Evolutionary conservation across 192 early-diverging fungal genomes (phyloP).

Genomic region (Podila epigama): DNA sequence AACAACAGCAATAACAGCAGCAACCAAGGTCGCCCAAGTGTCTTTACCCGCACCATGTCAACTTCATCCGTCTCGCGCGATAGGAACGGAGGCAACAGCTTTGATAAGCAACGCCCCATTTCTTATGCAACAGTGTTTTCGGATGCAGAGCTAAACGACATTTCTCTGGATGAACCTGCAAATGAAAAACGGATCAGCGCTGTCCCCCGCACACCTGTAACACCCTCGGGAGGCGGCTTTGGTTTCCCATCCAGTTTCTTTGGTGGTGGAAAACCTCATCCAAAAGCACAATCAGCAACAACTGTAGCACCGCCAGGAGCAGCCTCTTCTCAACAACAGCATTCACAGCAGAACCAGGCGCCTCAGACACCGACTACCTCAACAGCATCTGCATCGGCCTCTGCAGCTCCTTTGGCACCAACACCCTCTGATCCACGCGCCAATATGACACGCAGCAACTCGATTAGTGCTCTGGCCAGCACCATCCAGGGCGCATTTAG

Average conservation of each 20-base stretch:
- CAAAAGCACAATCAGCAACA: neutral
- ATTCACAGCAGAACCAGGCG: neutral
- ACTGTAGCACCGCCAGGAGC: no score
- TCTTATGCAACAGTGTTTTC: slow-evolving; percentile 48
- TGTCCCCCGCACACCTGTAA: slow-evolving; percentile 23
- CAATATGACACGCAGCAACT: slow-evolving; percentile 25
- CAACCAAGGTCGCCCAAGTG: neutral
- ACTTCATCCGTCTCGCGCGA: slow-evolving; percentile 5
- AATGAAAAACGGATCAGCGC: slow-evolving; percentile 28
- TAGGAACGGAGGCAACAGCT: neutral
- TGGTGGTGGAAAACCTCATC: slow-evolving; percentile 9
- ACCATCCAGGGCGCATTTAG: slow-evolving; percentile 31
- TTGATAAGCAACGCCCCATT: slow-evolving; percentile 30
- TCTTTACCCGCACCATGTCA: slow-evolving; percentile 27
- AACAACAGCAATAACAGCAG: no score
- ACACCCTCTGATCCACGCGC: slow-evolving; percentile 1
- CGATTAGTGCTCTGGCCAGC: slow-evolving; percentile 36
- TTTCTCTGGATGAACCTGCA: slow-evolving; percentile 48
- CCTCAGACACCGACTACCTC: slow-evolving; percentile 1
- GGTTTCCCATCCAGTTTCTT: slow-evolving; percentile 36
- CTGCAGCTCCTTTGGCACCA: slow-evolving; percentile 2
- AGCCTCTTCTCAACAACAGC: slow-evolving; percentile 3
- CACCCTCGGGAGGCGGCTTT: slow-evolving; percentile 27
- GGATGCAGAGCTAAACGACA: slow-evolving; percentile 53
- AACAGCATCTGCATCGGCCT: slow-evolving; percentile 13